Evolutionary conservation across 1,139 yeast species (phyloP).

Genomic region (Candida sp.): DNA sequence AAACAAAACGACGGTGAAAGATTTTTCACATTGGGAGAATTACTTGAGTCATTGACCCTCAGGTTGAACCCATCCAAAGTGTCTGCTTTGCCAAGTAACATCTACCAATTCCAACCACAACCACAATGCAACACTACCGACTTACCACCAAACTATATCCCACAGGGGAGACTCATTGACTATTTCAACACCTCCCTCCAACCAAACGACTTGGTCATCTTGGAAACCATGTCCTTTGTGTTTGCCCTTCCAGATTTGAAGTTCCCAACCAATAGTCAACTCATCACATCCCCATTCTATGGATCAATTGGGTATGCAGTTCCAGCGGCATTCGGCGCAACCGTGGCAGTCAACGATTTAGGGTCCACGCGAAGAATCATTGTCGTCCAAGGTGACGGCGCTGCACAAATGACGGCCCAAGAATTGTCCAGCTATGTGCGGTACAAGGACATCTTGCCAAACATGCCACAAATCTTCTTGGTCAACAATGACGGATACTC

Average conservation of each 20-base stretch:
- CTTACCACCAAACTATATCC: conserved; percentile 19
- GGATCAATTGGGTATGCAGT: conserved; percentile 88
- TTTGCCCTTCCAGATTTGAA: conserved; percentile 69
- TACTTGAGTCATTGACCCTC: conserved; percentile 18
- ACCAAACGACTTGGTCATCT: conserved; percentile 67
- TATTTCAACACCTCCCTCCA: conserved; percentile 41
- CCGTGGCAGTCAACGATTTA: conserved; percentile 66
- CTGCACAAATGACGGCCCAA: conserved; percentile 90
- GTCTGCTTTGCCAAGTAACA: conserved; percentile 2
- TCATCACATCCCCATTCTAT: conserved; percentile 71
- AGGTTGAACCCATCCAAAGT: conserved; percentile 8
- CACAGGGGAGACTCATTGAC: conserved; percentile 32
- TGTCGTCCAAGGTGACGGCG: conserved; percentile 86
- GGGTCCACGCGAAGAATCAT: conserved; percentile 58
- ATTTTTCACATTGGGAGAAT: conserved; percentile 24
- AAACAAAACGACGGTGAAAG: conserved; percentile 25
- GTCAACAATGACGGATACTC: conserved; percentile 88
- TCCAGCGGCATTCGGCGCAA: conserved; percentile 84
- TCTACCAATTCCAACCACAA: conserved; percentile 3
- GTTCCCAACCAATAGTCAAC: conserved; percentile 55
- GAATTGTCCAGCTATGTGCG: conserved; percentile 76
- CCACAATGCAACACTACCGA: conserved; percentile 1
- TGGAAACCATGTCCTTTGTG: conserved; percentile 82
- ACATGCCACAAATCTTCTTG: conserved; percentile 61
- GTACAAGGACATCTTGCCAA: conserved; percentile 44